Percentiles rank a stretch among this genome's conserved stretches.
Evolutionary conservation across 129 eudicot species (phyloP).

Genomic region (Tagetes erecta): DNA sequence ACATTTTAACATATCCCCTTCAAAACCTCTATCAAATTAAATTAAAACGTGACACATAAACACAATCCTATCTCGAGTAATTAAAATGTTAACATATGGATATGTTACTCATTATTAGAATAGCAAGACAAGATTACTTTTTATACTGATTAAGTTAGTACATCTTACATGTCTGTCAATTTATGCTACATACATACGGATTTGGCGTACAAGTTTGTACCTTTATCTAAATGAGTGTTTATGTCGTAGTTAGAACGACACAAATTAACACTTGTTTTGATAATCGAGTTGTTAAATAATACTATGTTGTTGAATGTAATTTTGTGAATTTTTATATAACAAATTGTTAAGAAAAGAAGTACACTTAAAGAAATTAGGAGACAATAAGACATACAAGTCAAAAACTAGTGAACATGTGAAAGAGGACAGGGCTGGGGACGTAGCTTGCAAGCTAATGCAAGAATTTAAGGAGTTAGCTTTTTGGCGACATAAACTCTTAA

Average conservation of each 20-base stretch:
- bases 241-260: background rate
- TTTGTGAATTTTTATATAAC: background rate
- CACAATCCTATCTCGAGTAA: too few relatives aligned
- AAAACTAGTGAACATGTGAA: conserved; percentile 34
- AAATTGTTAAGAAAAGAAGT: background rate
- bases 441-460: conserved; percentile 71
- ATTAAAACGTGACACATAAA: too few relatives aligned
- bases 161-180: too few relatives aligned
- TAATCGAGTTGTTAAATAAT: background rate
- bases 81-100: too few relatives aligned
- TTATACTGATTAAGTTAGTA: too few relatives aligned
- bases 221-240: too few relatives aligned
- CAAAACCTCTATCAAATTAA: too few relatives aligned
- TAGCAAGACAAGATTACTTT: too few relatives aligned
- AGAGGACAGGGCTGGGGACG: conserved; percentile 34
- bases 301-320: background rate
- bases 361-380: conserved; percentile 4
- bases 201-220: too few relatives aligned
- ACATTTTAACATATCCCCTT: too few relatives aligned
- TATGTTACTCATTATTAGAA: too few relatives aligned
- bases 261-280: background rate
- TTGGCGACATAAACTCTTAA: background rate
- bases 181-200: too few relatives aligned
- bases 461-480: conserved; percentile 24
- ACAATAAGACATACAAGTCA: conserved; percentile 42